Percentiles rank a stretch among this genome's conserved stretches.
phyloP scores from a whole-genome alignment of 2,329 filamentous ascomycete species.

The Meredithiella fracta region DNA sequence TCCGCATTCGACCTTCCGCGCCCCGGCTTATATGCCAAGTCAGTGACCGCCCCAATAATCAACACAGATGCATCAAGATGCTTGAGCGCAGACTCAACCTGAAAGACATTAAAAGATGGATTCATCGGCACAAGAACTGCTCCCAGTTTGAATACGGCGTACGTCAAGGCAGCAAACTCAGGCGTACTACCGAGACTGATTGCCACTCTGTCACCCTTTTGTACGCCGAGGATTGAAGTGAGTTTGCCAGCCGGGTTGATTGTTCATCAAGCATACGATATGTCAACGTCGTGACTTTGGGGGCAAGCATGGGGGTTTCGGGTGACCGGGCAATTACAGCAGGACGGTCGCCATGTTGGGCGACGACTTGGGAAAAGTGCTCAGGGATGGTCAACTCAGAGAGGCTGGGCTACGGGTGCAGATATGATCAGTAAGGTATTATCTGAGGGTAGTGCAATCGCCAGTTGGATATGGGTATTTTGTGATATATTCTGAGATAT shows the following conservation, averaged over 20 bases:
- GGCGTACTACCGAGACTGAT: constrained; percentile 72
- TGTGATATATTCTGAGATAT: not conserved
- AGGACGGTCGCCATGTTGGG: constrained; percentile 43
- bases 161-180: constrained; percentile 72
- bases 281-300: constrained; percentile 49
- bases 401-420: constrained; percentile 29
- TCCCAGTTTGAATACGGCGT: constrained; percentile 88
- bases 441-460: not conserved
- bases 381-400: constrained; percentile 49
- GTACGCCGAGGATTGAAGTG: constrained; percentile 54
- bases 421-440: constrained; percentile 31
- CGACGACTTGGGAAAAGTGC: constrained; percentile 53
- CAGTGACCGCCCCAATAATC: constrained; percentile 75
- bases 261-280: constrained; percentile 59
- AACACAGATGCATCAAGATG: constrained; percentile 61
- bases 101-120: constrained; percentile 65
- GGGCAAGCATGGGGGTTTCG: constrained; percentile 4
- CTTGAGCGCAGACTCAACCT: constrained; percentile 61
- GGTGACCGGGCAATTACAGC: constrained; percentile 39
- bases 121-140: constrained; percentile 88
- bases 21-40: constrained; percentile 50
- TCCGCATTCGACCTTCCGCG: constrained; percentile 36
- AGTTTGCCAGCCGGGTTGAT: constrained; percentile 60
- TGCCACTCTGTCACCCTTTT: constrained; percentile 69
- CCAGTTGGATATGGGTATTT: not conserved